Percentiles rank a stretch among this genome's conserved stretches.
Conservation (phyloP, 306 rosid genomes). For the Dryas drummondii region DNA sequence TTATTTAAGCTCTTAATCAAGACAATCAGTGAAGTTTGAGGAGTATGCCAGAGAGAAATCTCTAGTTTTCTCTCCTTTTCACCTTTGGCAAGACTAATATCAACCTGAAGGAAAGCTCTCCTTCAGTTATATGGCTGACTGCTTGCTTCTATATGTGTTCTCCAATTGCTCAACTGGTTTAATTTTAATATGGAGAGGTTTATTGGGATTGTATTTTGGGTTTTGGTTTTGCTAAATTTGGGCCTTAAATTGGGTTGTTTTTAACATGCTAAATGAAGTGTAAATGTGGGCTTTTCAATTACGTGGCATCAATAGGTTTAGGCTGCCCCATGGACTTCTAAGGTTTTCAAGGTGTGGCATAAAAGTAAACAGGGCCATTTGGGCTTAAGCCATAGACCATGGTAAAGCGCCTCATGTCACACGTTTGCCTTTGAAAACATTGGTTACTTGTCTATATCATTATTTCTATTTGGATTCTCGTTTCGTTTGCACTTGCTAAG, state of each 20-base stretch:
- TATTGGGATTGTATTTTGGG: background rate
- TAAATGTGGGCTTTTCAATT: background rate
- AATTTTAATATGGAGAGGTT: background rate
- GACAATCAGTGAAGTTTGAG: background rate
- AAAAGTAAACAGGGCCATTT: background rate
- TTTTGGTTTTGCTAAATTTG: background rate
- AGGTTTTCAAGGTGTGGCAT: background rate
- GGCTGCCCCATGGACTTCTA: background rate
- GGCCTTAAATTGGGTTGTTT: background rate
- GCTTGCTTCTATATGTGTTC: background rate
- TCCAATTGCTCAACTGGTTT: background rate
- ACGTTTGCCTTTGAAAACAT: background rate
- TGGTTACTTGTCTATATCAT: background rate
- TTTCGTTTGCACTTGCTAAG: conserved; percentile 20
- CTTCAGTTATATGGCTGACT: background rate
- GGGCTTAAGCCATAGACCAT: background rate
- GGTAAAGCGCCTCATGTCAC: background rate
- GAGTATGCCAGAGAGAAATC: background rate
- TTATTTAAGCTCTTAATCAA: background rate
- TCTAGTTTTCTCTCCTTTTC: background rate
- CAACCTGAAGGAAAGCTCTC: background rate
- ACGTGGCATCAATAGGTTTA: background rate
- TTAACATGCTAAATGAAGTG: background rate
- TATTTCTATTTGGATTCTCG: background rate
- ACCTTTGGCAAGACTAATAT: background rate